Base-by-base conservation (phyloP, 176 grass and related monocot species). In the Eragrostis nindensis region DNA sequence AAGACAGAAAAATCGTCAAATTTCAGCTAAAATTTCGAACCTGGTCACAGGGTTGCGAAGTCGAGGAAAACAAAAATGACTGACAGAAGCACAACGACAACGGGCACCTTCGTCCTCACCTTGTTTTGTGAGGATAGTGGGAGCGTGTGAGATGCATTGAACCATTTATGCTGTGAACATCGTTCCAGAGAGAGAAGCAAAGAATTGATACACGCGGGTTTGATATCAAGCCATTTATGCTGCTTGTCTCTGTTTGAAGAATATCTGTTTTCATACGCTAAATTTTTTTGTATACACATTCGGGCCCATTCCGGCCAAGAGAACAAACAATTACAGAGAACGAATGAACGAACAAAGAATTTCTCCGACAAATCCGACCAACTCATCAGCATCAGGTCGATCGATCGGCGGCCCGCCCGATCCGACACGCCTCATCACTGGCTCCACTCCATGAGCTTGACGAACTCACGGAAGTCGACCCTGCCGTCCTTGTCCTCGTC, bases 401-500 rank as follows among this genome's bases (percentile, higher is more conserved):
- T 12, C 18, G 8, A 38, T 36, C 25, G 10, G 61, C 11, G 19
- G 4, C 27, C 44, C 18, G 63, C 4, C 16, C n/a, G n/a, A n/a
- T 54, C 11, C 0, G 42, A 44, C 25, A 43, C 14, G 52, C 27
- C 9, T 94, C 78, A 90, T 68, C 71, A 57, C 68, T 74, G 63
- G 26, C 73, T 77, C 55, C 47, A 85, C 76, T 91, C 73, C 85
- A 93, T 88, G 79, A 93, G 84, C 22, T 73, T 85, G 62, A 93
- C 52, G 72, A 97, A 97, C 77, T 97, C 94, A 27, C 8, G 49
- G 86, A 97, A 93, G 70, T 89, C 88, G 41, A 97, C 85, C 66
- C 88, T 86, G 81, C 94, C 91, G 70, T 97, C 94, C 69, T 77
- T 85, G 80, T 93, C 85, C 32, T 52, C 73, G 77, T 97, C 94